Base-by-base conservation (phyloP, 2,329 filamentous ascomycete species). In the Sporothrix humicola region DNA sequence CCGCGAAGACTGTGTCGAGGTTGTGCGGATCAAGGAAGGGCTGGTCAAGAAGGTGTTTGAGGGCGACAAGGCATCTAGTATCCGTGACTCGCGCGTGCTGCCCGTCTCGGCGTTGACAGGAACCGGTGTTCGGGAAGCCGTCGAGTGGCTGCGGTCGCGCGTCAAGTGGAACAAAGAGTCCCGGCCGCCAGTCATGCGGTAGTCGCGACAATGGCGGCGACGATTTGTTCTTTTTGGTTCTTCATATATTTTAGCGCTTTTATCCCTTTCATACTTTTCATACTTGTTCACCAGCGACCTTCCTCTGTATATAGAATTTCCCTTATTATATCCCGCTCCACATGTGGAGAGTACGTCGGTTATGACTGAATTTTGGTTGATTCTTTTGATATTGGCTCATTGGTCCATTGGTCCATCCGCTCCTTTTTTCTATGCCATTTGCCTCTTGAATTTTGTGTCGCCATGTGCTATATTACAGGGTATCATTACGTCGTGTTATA, bases 101-200 rank as follows among this genome's bases (percentile, higher is more conserved):
- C 94, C 96, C 7, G 90, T 98, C 75, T 97, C 93, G 81, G 96
- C 96, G n/a, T 83, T 99, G 79, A 95, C 92, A 6, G 93, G 90
- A 3, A 92, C 91, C 0, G 96, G 96, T 2, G 96, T 99, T 2
- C 90, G 90, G 79, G 96, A 98, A 84, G 95, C 96, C 0, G 92
- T 99, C n/a, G 96, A 98, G 80, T 99, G 96, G 96, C 86, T 99
- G 74, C 90, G 93, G 80, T 95, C 91, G 77, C 87, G 96, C 75
- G 94, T 98, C 42, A 94, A 93, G 82, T 98, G 96, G 94, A 98
- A 98, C 81, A 97, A 96, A 83, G 95, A 98, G 82, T 91, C 90
- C 4, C 87, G 96, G 75, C 95, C 95, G 76, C 96, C 96, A 1
- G 91, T 97, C 71, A 97, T 98, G 95, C 88, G 94, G 83, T 98